Conservation (phyloP, 1,284 basidiomycete genomes). For the Abortiporus biennis region DNA sequence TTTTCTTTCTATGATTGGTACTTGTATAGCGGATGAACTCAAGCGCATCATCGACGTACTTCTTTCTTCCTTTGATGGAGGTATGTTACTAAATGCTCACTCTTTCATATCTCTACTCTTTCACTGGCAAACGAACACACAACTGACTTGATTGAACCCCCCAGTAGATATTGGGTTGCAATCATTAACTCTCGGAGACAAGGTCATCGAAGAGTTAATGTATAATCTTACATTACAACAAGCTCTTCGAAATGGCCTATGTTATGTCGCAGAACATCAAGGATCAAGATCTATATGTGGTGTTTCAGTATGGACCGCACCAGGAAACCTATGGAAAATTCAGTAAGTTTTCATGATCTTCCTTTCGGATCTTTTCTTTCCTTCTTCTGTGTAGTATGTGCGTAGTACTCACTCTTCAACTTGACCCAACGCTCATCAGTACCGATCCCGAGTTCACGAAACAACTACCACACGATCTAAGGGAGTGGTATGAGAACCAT, state of each 20-base stretch:
- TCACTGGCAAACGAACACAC: not conserved
- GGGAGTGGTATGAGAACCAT: conserved; percentile 15
- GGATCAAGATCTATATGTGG: conserved; percentile 16
- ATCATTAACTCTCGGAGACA: conserved; percentile 16
- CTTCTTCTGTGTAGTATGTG: not conserved
- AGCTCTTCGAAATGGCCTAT: conserved; percentile 16
- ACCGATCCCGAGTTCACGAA: conserved; percentile 9
- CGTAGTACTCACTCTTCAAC: not conserved
- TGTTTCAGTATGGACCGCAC: conserved; percentile 16
- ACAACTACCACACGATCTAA: conserved; percentile 6
- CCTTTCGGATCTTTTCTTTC: not conserved
- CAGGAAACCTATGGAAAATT: conserved; percentile 19
- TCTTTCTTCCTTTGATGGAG: conserved; percentile 14
- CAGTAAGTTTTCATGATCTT: conserved; percentile 15
- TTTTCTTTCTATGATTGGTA: not conserved
- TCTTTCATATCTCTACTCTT: not conserved
- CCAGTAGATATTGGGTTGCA: conserved; percentile 15
- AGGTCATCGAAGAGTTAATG: conserved; percentile 12
- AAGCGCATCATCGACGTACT: conserved; percentile 17
- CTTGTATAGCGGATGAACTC: conserved; percentile 11
- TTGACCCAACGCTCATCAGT: conserved; percentile 2
- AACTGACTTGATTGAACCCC: not conserved
- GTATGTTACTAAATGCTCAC: conserved; percentile 11
- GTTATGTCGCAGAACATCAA: conserved; percentile 17
- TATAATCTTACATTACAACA: conserved; percentile 16